Evolutionary conservation across 306 rosid genomes (phyloP), one percentile per base, ranked within the genome.

Genomic region (Acacia crassicarpa): DNA sequence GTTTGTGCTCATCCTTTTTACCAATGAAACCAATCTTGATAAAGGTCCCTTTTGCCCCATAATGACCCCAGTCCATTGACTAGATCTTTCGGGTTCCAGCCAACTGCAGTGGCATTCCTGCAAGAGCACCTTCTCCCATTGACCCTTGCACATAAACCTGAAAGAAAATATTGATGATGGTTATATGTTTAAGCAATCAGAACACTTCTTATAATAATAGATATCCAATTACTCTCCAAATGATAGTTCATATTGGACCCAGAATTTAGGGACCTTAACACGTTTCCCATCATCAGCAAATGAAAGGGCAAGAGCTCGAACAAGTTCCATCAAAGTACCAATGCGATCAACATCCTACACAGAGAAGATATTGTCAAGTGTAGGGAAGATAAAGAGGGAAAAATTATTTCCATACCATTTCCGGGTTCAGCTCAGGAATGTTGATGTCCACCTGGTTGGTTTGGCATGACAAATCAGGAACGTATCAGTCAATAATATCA

Each of bases 91-190:
- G 87, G 83, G 86, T 90, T 72, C 99, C 99, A 78, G 98, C 97
- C 72, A 95, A 98, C 89, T 95, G 99, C 84, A 95, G 84, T 30
- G 99, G 99, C 99, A 95, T 93, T 82, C 98, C 99, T 70, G 94
- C 89, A 74, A 90, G 94, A 74, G 99, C 98, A 75, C 99, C 99
- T 83, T 93, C 94, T 80, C 99, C 99, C 99, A 95, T 93, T 68
- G 99, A 93, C 73, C 99, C 99, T 89, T 95, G 98, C 49, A 95
- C 97, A 83, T 98, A 95, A 77, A 95, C 99, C 99, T 95, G 81
- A 80, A 80, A 32, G 82, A 77, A 58, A 45, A 77, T 40, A 62
- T 81, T 58, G 63, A 58, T 25, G 76, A 72, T 71, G 58, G 80
- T 62, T 56, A 79, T 56, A 46, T 63, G 78, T 56, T 70, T 83